Conservation (phyloP, 228 moss, liverwort and hornwort species). For the Sphagnum fallax region DNA sequence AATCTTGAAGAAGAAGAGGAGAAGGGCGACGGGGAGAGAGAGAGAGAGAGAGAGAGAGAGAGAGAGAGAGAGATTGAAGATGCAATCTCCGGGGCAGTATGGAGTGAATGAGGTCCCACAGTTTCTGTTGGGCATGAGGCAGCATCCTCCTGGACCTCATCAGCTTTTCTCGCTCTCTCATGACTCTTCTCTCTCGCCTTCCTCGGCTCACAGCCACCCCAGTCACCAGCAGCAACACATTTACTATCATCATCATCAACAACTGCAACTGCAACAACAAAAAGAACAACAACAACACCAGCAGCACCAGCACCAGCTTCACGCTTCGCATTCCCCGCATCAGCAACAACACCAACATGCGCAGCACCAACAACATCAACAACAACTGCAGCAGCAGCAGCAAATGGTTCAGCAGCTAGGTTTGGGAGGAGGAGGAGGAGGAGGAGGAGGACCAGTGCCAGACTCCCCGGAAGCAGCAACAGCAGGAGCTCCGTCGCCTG, state of each 20-base stretch:
- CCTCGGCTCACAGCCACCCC: slow-evolving; percentile 26
- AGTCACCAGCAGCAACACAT: slow-evolving; percentile 28
- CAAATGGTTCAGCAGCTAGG: slow-evolving; percentile 72
- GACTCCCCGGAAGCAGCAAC: slow-evolving; percentile 47
- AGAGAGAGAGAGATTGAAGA: slow-evolving; percentile 4
- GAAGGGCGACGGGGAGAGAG: too few relatives aligned
- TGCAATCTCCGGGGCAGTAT: slow-evolving; percentile 61
- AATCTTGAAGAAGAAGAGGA: too few relatives aligned
- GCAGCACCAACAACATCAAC: slow-evolving; percentile 11
- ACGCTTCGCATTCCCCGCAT: slow-evolving; percentile 22
- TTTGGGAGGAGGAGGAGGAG: slow-evolving; percentile 19
- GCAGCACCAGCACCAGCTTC: slow-evolving; percentile 4
- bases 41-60: too few relatives aligned
- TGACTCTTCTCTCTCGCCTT: slow-evolving; percentile 31
- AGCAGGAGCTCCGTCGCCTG: slow-evolving; percentile 17
- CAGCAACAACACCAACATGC: slow-evolving; percentile 31
- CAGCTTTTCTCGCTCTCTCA: slow-evolving; percentile 36
- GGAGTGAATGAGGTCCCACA: slow-evolving; percentile 55
- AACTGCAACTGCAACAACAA: slow-evolving; percentile 27
- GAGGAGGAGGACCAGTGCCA: slow-evolving; percentile 5
- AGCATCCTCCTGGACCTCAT: slow-evolving; percentile 1
- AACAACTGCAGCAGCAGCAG: slow-evolving; percentile 36
- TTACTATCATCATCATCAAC: slow-evolving; percentile 21
- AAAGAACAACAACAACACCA: slow-evolving; percentile 1
- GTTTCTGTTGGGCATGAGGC: slow-evolving; percentile 37